Percentiles rank a stretch among this genome's conserved stretches.
Evolutionary conservation across 208 protist genomes (phyloP).

Genomic region (Herpetomonas samuelpessoai): DNA sequence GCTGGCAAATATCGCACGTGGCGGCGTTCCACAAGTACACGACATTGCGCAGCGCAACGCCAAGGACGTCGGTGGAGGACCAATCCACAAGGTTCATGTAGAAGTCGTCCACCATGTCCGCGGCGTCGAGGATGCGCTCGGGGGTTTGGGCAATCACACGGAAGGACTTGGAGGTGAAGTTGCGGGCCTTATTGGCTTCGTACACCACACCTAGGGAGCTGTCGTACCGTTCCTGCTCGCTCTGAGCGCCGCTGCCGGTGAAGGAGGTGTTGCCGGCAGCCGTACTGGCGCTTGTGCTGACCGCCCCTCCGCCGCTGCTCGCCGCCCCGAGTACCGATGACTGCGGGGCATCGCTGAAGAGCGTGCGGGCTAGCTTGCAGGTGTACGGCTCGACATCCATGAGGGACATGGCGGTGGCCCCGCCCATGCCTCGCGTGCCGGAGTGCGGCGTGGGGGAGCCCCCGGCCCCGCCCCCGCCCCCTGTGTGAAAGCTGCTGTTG

Average conservation of each 20-base stretch:
- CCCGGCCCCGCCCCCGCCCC: background rate
- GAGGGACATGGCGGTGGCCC: conserved; percentile 2
- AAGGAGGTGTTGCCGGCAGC: background rate
- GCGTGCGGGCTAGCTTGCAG: conserved; percentile 58
- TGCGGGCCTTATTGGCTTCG: conserved; percentile 71
- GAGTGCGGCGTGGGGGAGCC: background rate
- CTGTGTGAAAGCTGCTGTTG: background rate
- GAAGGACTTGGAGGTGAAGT: conserved; percentile 79
- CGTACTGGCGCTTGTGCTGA: background rate
- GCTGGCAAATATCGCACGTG: conserved; percentile 87
- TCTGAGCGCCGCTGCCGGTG: background rate
- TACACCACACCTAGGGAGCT: conserved; percentile 80
- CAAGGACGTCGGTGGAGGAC: conserved; percentile 85
- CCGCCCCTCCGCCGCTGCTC: conserved; percentile 1
- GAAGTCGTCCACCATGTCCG: conserved; percentile 98
- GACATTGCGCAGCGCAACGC: conserved; percentile 94
- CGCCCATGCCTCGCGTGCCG: background rate
- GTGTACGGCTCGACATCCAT: conserved; percentile 80
- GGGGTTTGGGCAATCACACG: conserved; percentile 91
- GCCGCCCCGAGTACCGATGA: conserved; percentile 66
- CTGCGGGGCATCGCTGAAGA: conserved; percentile 66
- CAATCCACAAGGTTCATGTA: conserved; percentile 99
- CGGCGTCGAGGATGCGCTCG: conserved; percentile 97
- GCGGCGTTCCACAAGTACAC: conserved; percentile 99
- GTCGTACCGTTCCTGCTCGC: conserved; percentile 52